Conservation (phyloP, 2,329 filamentous ascomycete species). For the Dactylonectria estremocensis region DNA sequence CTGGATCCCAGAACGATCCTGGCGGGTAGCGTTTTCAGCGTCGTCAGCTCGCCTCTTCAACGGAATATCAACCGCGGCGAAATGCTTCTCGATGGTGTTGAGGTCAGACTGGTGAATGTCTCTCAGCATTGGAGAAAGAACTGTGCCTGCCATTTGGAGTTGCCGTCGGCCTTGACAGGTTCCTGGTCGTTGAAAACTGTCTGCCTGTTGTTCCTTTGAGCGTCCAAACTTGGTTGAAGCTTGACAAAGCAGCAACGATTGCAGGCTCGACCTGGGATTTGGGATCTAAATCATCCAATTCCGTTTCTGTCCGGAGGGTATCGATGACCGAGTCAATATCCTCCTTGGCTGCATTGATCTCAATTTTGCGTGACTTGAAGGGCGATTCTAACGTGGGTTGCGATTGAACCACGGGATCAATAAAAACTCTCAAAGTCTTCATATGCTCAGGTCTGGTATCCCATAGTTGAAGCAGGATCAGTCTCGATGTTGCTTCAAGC, state of each 20-base stretch:
- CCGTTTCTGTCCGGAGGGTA: not conserved
- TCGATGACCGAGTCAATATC: not conserved
- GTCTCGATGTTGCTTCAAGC: not conserved
- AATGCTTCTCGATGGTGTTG: not conserved
- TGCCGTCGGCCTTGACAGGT: not conserved
- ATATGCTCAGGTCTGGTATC: not conserved
- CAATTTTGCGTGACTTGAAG: not conserved
- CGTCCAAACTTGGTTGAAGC: not conserved
- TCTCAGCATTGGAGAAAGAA: not conserved
- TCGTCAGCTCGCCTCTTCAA: not conserved
- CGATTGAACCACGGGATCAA: too few species aligned
- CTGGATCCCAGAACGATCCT: not conserved
- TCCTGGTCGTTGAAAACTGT: not conserved
- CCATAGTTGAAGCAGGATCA: not conserved
- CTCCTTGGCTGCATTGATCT: not conserved
- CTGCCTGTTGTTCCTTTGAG: not conserved
- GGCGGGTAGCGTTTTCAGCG: not conserved
- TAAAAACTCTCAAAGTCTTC: not conserved
- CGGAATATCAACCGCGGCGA: not conserved
- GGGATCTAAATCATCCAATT: not conserved
- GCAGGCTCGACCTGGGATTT: conserved; percentile 2
- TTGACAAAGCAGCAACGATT: not conserved
- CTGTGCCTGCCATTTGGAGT: not conserved
- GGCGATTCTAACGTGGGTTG: too few species aligned
- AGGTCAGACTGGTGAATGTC: not conserved